phyloP scores from a whole-genome alignment of 768 basidiomycete species.

The Amylocystis lapponica region DNA sequence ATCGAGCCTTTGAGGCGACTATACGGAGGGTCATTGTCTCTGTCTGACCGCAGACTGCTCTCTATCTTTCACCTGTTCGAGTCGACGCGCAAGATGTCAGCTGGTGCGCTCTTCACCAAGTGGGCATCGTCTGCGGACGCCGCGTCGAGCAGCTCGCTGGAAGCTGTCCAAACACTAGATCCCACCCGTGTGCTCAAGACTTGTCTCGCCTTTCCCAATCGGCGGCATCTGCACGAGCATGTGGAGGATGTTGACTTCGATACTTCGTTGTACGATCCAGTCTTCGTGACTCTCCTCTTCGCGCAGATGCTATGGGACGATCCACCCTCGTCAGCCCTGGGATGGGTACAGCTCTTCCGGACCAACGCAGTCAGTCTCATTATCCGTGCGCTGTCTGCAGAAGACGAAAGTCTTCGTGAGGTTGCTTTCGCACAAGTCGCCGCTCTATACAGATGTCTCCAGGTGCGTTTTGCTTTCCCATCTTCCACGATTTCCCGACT shows the following conservation, averaged over 20 bases:
- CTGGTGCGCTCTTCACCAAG: conserved; percentile 51
- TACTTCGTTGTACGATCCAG: conserved; percentile 69
- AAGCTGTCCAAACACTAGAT: conserved; percentile 69
- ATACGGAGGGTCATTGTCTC: conserved; percentile 70
- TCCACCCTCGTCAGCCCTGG: conserved; percentile 50
- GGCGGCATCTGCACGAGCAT: conserved; percentile 47
- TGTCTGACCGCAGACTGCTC: conserved; percentile 60
- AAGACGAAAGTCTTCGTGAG: conserved; percentile 52
- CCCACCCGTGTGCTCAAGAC: conserved; percentile 62
- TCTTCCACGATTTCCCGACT: neutral
- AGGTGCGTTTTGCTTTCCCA: conserved; percentile 43
- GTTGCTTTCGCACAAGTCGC: conserved; percentile 58
- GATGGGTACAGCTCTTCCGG: conserved; percentile 85
- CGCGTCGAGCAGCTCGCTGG: conserved; percentile 44
- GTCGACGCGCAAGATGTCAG: conserved; percentile 55
- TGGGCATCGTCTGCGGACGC: conserved; percentile 55
- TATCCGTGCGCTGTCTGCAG: conserved; percentile 66
- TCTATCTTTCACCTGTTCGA: conserved; percentile 80
- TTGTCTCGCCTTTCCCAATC: conserved; percentile 62
- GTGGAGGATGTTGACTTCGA: conserved; percentile 19
- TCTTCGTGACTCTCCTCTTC: conserved; percentile 67
- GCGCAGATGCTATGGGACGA: conserved; percentile 58
- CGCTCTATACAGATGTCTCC: conserved; percentile 51
- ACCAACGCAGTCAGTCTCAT: conserved; percentile 74
- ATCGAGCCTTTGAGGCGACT: conserved; percentile 69